These are phyloP conservation scores for Talaromyces sp. DNA, from an alignment of 2,329 filamentous ascomycete species.

Conservation along the genomic window DNA sequence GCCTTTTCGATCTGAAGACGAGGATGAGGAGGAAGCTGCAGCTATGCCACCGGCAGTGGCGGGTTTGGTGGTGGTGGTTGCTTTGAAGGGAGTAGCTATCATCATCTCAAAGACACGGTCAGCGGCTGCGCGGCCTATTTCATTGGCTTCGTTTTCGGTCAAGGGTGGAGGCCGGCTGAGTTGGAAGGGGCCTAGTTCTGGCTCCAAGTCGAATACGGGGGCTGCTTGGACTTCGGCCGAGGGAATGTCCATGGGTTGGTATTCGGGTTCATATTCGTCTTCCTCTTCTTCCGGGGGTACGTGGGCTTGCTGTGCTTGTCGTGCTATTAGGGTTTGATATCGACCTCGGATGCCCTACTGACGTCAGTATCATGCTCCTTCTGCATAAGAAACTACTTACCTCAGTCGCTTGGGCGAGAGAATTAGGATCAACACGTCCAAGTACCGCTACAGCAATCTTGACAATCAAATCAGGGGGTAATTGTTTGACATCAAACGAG, in stretches of 20 bases:
- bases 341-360: conserved; percentile 41
- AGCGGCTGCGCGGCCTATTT: conserved; percentile 72
- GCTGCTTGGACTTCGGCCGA: conserved; percentile 39
- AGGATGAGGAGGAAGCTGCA: not conserved
- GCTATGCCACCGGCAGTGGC: conserved; percentile 38
- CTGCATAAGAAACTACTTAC: conserved; percentile 43
- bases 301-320: conserved; percentile 35
- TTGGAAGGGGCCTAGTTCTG: conserved; percentile 71
- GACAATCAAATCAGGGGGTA: conserved; percentile 73
- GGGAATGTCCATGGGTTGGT: conserved; percentile 64
- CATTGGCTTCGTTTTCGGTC: conserved; percentile 68
- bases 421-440: conserved; percentile 65
- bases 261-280: conserved; percentile 90
- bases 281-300: conserved; percentile 62
- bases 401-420: conserved; percentile 71
- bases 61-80: conserved; percentile 38
- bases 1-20: conserved; percentile 46
- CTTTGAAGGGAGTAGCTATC: conserved; percentile 61
- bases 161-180: conserved; percentile 74
- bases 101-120: conserved; percentile 77
- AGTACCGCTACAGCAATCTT: conserved; percentile 81
- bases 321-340: conserved; percentile 38
- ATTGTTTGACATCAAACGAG: conserved; percentile 76
- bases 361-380: conserved; percentile 21
- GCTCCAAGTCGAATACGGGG: conserved; percentile 64